Evolutionary conservation across 2,329 filamentous ascomycete species (phyloP), one percentile per base, ranked within the genome.

Genomic region (Aotearoamyces nothofagi): DNA sequence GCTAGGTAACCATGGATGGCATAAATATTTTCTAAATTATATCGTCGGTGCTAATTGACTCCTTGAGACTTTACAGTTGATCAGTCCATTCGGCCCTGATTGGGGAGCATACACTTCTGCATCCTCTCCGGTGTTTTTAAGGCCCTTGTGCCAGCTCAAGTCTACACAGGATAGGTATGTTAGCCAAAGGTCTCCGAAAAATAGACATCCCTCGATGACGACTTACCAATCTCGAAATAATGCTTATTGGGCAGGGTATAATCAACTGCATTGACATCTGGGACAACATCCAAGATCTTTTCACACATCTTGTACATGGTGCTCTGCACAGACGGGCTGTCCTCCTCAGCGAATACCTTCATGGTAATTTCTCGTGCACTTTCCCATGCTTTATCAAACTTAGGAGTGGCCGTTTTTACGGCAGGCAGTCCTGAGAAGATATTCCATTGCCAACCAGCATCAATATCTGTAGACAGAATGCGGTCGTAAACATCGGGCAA

Each of bases 231-330:
- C 57, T 96, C 87, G 50, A 96, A 96, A 60, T 94, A 96, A 58
- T 98, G 90, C 63, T 94, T 96, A 64, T 98, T 98, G 8, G 90
- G 90, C 46, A 98, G 64, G 6, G 77, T 65, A 52, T 94, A 96
- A 44, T 78, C 69, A 23, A 90, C 81, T 13, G 66, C 63, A 24
- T 77, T 69, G 13, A 84, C 68, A 38, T 75, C 62, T 9, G 83
- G 78, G 14, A 75, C 79, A 13, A 64, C 70, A 6, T 69, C 77
- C 30, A 98, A 63, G 41, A 98, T 93, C 53, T 77, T 63, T 53
- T 87, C 78, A 44, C 70, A 75, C 87, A 98, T 98, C 63, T 94
- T 92, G 63, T 94, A 98, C 90, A 98, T 96, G 36, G 87, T 96
- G 45, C 76, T 77, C 60, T 98, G 90, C 14, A 98, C 90, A 45